A percentile compares a stretch with the other conserved stretches of the same genome.
Conservation (phyloP, 768 basidiomycete genomes). For the Kwoniella sp. region DNA sequence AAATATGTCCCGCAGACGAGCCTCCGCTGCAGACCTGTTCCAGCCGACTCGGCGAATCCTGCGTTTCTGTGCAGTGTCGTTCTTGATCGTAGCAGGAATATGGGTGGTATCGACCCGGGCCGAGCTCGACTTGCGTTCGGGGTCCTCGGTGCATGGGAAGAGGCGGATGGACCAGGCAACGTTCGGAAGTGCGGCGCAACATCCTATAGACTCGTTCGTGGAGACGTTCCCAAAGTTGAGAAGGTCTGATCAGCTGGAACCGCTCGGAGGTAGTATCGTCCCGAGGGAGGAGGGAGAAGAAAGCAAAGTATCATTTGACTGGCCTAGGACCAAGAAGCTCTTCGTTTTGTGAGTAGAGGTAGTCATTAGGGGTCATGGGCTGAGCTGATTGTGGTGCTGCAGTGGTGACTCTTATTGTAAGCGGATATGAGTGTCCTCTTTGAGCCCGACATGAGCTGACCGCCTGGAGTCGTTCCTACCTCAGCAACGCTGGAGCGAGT, state of each 20-base stretch:
- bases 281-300: background rate
- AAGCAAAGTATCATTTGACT: conserved; percentile 17
- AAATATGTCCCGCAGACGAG: conserved; percentile 16
- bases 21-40: conserved; percentile 8
- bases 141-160: background rate
- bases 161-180: background rate
- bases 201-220: conserved; percentile 11
- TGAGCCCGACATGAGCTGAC: background rate
- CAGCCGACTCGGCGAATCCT: conserved; percentile 10
- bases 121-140: background rate
- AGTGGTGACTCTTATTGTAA: conserved; percentile 29
- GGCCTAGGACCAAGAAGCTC: conserved; percentile 23
- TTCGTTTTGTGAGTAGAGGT: conserved; percentile 25
- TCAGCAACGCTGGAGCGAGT: conserved; percentile 20
- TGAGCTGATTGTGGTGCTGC: background rate
- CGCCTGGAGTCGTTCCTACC: background rate
- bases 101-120: conserved; percentile 7
- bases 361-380: background rate
- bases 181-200: background rate
- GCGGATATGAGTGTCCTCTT: conserved; percentile 6
- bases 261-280: background rate
- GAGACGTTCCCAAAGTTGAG: conserved; percentile 17
- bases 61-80: conserved; percentile 16
- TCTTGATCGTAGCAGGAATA: conserved; percentile 16
- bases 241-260: background rate